These are phyloP conservation scores for Spencermartinsiella europaea DNA, from an alignment of 805 yeast genomes.

Conservation along the genomic window DNA sequence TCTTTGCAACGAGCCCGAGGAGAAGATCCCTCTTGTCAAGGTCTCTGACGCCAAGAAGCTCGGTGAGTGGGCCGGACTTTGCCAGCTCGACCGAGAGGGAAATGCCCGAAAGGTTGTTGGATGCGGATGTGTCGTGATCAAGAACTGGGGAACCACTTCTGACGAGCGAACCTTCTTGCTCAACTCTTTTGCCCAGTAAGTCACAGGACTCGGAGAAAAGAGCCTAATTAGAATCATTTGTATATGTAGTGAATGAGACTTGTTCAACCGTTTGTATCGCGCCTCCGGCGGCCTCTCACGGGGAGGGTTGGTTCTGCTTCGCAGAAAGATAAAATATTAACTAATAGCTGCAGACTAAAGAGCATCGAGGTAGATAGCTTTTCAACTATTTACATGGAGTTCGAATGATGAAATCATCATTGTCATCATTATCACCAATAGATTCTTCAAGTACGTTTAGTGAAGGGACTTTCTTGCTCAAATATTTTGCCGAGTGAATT, in stretches of 20 bases:
- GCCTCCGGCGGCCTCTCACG: too few species aligned
- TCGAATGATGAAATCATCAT: not conserved
- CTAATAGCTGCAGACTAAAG: not conserved
- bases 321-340: slow-evolving; percentile 1
- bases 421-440: slow-evolving; percentile 6
- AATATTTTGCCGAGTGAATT: too few species aligned
- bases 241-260: too few species aligned
- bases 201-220: too few species aligned
- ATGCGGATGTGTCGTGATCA: slow-evolving; percentile 98
- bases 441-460: too few species aligned
- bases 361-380: too few species aligned
- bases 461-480: too few species aligned
- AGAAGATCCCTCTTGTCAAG: slow-evolving; percentile 96
- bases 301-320: too few species aligned
- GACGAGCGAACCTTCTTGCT: slow-evolving; percentile 94
- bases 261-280: not conserved
- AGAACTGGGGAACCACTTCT: slow-evolving; percentile 99
- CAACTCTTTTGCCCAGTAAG: slow-evolving; percentile 89
- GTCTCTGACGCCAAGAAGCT: slow-evolving; percentile 99
- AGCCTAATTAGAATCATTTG: too few species aligned
- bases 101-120: slow-evolving; percentile 99
- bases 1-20: slow-evolving; percentile 95
- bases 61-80: slow-evolving; percentile 99
- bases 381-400: too few species aligned
- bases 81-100: slow-evolving; percentile 99